phyloP scores from a whole-genome alignment of 2,329 filamentous ascomycete species.

The Pseudogymnoascus pannorum region DNA sequence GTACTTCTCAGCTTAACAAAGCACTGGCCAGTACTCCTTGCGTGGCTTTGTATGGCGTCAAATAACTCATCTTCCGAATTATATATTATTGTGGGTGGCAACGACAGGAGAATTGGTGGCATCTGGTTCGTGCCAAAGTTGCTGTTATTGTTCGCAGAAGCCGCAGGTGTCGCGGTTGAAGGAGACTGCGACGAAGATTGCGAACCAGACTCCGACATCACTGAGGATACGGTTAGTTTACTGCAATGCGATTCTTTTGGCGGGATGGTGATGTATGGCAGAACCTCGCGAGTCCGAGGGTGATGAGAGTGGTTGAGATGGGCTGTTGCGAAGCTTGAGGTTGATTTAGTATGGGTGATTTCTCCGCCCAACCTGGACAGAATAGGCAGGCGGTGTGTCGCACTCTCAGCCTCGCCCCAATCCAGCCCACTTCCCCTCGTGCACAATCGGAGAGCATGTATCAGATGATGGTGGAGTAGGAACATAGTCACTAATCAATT shows the following conservation, averaged over 20 bases:
- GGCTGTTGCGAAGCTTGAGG: background rate
- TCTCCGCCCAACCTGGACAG: background rate
- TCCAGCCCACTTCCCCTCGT: background rate
- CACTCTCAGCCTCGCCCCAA: background rate
- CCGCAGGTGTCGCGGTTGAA: background rate
- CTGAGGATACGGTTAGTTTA: background rate
- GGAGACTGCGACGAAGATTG: background rate
- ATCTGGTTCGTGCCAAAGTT: background rate
- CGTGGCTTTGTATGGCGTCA: slow-evolving; percentile 4
- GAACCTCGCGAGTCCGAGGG: background rate
- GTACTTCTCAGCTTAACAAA: slow-evolving; percentile 10
- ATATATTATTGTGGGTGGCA: slow-evolving; percentile 4
- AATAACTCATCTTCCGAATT: slow-evolving; percentile 5
- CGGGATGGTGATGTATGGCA: background rate
- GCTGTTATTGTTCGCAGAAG: background rate
- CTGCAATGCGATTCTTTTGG: background rate
- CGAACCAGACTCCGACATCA: background rate
- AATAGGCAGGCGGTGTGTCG: slow-evolving; percentile 6
- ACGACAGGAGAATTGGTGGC: background rate
- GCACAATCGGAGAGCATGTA: background rate
- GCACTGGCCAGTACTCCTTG: slow-evolving; percentile 5
- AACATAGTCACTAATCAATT: background rate
- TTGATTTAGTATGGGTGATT: slow-evolving; percentile 4
- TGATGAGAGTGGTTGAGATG: background rate
- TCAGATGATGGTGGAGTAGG: background rate